Evolutionary conservation across 805 yeast species (phyloP).

Genomic region (Metschnikowia gelsemii): DNA sequence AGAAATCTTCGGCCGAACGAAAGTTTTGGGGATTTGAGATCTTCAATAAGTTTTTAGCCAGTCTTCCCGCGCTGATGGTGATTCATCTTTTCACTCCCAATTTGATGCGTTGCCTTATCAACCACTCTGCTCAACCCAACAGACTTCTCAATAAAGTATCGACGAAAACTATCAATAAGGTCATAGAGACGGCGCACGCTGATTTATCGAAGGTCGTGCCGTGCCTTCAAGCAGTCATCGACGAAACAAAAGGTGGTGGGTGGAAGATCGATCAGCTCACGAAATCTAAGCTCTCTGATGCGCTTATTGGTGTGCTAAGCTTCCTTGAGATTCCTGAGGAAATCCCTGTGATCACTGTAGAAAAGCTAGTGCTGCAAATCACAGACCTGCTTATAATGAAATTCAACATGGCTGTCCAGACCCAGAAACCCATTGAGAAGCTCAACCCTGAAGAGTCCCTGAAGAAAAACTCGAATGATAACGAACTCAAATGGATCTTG

Average conservation of each 20-base stretch:
- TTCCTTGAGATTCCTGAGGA: constrained; percentile 18
- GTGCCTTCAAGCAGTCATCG: constrained; percentile 27
- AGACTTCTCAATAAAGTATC: constrained; percentile 70
- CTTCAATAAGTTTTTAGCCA: constrained; percentile 48
- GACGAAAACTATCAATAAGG: constrained; percentile 45
- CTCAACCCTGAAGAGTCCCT: constrained; percentile 18
- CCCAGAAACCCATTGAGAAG: constrained; percentile 17
- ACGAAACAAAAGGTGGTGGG: constrained; percentile 46
- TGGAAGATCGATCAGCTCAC: constrained; percentile 76
- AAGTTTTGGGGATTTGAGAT: constrained; percentile 85
- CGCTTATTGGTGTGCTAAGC: constrained; percentile 28
- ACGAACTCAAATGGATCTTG: constrained; percentile 54
- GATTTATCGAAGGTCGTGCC: constrained; percentile 42
- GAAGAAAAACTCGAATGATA: constrained; percentile 29
- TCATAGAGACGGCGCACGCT: constrained; percentile 38
- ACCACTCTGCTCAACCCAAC: constrained; percentile 68
- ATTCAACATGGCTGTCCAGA: constrained; percentile 24
- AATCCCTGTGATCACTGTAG: constrained; percentile 15
- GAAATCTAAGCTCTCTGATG: constrained; percentile 63
- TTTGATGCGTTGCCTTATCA: constrained; percentile 67
- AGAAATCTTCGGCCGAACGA: constrained; percentile 77
- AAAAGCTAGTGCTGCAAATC: constrained; percentile 22
- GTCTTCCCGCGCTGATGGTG: constrained; percentile 22
- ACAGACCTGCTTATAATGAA: constrained; percentile 25
- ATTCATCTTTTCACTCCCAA: constrained; percentile 54